Conservation (phyloP, 371 early-diverging fungal genomes). For the Chytridiales sp. region DNA sequence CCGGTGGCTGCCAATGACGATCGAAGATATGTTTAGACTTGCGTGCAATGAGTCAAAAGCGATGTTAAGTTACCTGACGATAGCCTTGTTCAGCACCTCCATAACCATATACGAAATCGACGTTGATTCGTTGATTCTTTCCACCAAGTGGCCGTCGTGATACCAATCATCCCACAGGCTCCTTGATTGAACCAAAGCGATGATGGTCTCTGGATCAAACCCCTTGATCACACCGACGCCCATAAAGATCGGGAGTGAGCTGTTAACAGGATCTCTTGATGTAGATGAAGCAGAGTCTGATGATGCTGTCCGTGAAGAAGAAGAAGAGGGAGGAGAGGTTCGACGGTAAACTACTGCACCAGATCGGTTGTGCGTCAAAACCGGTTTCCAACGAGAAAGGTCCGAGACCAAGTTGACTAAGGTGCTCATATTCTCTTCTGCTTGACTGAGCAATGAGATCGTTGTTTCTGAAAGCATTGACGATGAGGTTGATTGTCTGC, state of each 20-base stretch:
- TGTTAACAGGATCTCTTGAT: background rate
- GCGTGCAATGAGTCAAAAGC: background rate
- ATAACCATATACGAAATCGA: constrained; percentile 54
- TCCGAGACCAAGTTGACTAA: constrained; percentile 26
- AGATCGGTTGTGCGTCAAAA: constrained; percentile 64
- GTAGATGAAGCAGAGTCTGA: too few species aligned
- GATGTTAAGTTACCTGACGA: constrained; percentile 12
- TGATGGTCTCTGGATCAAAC: constrained; percentile 64
- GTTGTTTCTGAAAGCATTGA: too few species aligned
- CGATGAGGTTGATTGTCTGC: too few species aligned
- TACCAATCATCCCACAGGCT: constrained; percentile 53
- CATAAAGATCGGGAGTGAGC: constrained; percentile 53
- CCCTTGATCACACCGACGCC: constrained; percentile 64
- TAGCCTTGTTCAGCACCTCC: constrained; percentile 41
- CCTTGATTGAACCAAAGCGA: constrained; percentile 67
- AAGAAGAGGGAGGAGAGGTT: too few species aligned
- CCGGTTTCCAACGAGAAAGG: constrained; percentile 60
- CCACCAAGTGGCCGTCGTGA: constrained; percentile 56
- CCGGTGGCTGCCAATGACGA: constrained; percentile 43
- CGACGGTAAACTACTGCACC: constrained; percentile 64
- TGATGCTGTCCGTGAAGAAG: too few species aligned
- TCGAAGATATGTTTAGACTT: background rate
- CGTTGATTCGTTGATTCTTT: constrained; percentile 56
- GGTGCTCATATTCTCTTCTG: constrained; percentile 14
- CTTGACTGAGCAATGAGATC: constrained; percentile 13